A percentile compares a stretch with the other conserved stretches of the same genome.
These are phyloP conservation scores for Coemansia asiatica DNA, from an alignment of 192 early-diverging fungal species.

Conservation along the genomic window DNA sequence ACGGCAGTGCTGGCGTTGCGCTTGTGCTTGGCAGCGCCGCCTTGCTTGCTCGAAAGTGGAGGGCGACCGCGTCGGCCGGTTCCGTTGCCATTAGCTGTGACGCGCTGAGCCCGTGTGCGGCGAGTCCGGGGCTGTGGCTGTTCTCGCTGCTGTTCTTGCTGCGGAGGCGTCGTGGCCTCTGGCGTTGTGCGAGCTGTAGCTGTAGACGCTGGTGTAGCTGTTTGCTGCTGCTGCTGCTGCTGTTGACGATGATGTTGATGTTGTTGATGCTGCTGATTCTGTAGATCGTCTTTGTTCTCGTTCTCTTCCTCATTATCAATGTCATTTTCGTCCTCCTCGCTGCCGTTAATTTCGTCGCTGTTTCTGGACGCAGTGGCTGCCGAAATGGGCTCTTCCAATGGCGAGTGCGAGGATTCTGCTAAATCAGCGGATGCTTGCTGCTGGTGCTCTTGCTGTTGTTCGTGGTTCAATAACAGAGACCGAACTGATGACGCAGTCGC, in stretches of 20 bases:
- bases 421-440: too few relatives aligned
- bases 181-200: slow-evolving; percentile 11
- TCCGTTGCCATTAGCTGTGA: slow-evolving; percentile 14
- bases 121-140: slow-evolving; percentile 9
- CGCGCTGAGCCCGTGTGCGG: slow-evolving; percentile 2
- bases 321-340: not conserved
- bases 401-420: not conserved
- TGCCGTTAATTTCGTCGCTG: not conserved
- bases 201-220: slow-evolving; percentile 17
- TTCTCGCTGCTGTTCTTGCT: not conserved
- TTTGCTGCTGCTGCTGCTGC: not conserved
- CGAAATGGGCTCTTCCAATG: not conserved
- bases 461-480: too few relatives aligned
- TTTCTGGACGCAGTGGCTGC: slow-evolving; percentile 4
- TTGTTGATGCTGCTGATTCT: not conserved
- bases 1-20: not conserved
- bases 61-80: slow-evolving; percentile 24
- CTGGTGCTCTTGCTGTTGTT: too few relatives aligned
- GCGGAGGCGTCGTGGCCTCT: slow-evolving; percentile 8
- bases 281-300: slow-evolving; percentile 1
- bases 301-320: slow-evolving; percentile 5
- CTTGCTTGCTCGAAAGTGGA: slow-evolving; percentile 15
- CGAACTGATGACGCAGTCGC: too few relatives aligned
- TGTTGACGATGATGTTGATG: slow-evolving; percentile 2
- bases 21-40: slow-evolving; percentile 4